Percentiles rank a stretch among this genome's conserved stretches.
Evolutionary conservation across 768 basidiomycete genomes (phyloP).

Genomic region (Dioszegia hungarica): DNA sequence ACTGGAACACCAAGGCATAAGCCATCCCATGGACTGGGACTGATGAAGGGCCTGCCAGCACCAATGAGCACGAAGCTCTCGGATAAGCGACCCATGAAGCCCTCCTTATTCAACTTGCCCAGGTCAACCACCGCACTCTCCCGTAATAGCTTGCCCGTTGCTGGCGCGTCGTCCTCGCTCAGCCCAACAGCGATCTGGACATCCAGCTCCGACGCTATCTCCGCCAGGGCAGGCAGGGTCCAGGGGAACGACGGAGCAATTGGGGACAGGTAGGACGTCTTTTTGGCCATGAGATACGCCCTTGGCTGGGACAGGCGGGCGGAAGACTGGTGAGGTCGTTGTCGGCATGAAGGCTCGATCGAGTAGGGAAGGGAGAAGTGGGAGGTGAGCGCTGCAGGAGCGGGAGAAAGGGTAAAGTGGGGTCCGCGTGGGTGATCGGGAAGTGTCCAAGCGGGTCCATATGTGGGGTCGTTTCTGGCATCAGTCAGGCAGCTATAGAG

Average conservation of each 20-base stretch:
- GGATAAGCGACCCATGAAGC: constrained; percentile 28
- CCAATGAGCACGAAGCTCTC: constrained; percentile 33
- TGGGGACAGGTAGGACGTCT: constrained; percentile 24
- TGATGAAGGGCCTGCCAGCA: constrained; percentile 33
- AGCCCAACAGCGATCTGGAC: constrained; percentile 21
- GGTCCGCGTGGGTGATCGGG: constrained; percentile 33
- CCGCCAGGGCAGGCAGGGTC: constrained; percentile 18
- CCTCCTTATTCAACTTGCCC: constrained; percentile 28
- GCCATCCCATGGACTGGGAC: constrained; percentile 41
- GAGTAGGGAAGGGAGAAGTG: constrained; percentile 37
- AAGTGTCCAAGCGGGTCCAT: background rate
- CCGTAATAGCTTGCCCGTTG: constrained; percentile 6
- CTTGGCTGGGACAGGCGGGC: constrained; percentile 12
- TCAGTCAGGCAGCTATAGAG: background rate
- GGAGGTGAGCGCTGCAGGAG: constrained; percentile 25
- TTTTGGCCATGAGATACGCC: constrained; percentile 40
- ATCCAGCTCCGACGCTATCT: constrained; percentile 13
- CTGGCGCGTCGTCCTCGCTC: constrained; percentile 34
- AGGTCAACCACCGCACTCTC: constrained; percentile 25
- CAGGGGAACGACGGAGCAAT: constrained; percentile 22
- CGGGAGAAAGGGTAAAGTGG: constrained; percentile 38
- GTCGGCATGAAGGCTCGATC: constrained; percentile 36
- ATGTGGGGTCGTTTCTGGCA: background rate
- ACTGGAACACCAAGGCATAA: constrained; percentile 42
- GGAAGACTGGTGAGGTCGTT: constrained; percentile 13